Percentiles rank a stretch among this genome's conserved stretches.
phyloP scores from a whole-genome alignment of 306 rosid genomes.

The Malus asiatica region DNA sequence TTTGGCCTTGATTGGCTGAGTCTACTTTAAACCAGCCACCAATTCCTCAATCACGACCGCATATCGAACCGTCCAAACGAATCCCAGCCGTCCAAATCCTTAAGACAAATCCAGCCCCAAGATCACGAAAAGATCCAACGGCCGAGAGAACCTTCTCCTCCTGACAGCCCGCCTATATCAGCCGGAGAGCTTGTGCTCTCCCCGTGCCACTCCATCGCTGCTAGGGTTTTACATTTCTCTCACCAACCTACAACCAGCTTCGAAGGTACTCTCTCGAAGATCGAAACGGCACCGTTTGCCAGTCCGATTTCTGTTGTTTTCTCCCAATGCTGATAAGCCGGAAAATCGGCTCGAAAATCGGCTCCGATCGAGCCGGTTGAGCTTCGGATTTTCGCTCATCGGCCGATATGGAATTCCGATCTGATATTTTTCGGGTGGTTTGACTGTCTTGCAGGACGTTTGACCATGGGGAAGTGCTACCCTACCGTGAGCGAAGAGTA shows the following conservation, averaged over 20 bases:
- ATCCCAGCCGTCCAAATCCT: conserved; percentile 9
- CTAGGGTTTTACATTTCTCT: conserved; percentile 5
- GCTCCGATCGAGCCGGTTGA: not conserved
- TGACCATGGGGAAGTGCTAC: conserved; percentile 66
- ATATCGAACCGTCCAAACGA: not conserved
- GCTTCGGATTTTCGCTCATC: not conserved
- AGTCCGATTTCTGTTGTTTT: not conserved
- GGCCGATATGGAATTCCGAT: not conserved
- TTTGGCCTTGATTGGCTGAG: not conserved
- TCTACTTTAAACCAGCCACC: not conserved
- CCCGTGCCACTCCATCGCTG: conserved; percentile 17
- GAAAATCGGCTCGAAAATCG: not conserved
- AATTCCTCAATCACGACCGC: not conserved
- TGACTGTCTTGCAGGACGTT: not conserved
- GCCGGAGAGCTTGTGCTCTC: conserved; percentile 2
- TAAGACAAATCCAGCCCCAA: not conserved
- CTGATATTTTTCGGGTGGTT: not conserved
- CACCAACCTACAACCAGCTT: not conserved
- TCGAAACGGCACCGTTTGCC: not conserved
- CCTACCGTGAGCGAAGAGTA: conserved; percentile 80
- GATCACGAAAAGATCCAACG: conserved; percentile 25
- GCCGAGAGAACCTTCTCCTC: conserved; percentile 26
- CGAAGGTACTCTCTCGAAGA: conserved; percentile 13
- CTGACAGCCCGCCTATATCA: not conserved
- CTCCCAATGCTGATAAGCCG: not conserved